A percentile compares a stretch with the other conserved stretches of the same genome.
These are phyloP conservation scores for Mesembryanthemum crystallinum DNA, from an alignment of 148 eudicot genomes.

Conservation along the genomic window DNA sequence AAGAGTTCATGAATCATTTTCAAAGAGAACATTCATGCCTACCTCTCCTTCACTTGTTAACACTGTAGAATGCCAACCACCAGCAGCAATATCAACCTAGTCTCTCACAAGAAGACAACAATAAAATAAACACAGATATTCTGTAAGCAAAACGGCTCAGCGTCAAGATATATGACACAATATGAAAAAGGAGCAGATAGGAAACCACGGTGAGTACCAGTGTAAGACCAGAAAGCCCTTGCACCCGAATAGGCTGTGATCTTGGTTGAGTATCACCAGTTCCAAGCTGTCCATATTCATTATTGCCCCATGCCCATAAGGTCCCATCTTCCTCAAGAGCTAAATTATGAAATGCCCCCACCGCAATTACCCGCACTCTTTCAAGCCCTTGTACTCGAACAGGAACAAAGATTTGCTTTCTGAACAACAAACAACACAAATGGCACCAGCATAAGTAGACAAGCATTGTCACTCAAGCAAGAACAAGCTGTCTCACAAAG, in stretches of 20 bases:
- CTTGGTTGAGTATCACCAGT: slow-evolving; percentile 99
- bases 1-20: slow-evolving; percentile 6
- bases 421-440: slow-evolving; percentile 24
- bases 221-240: slow-evolving; percentile 77
- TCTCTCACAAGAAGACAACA: slow-evolving; percentile 11
- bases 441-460: background rate
- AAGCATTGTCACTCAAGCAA: background rate
- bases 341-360: slow-evolving; percentile 96
- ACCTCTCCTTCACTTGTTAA: slow-evolving; percentile 96
- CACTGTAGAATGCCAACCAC: slow-evolving; percentile 99
- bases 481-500: background rate
- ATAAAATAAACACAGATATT: background rate
- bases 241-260: slow-evolving; percentile 87
- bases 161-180: background rate
- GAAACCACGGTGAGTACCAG: slow-evolving; percentile 43
- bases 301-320: slow-evolving; percentile 96
- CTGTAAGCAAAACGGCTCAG: background rate
- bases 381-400: slow-evolving; percentile 93
- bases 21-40: slow-evolving; percentile 8
- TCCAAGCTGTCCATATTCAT: slow-evolving; percentile 98
- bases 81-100: slow-evolving; percentile 99
- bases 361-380: slow-evolving; percentile 76
- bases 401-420: slow-evolving; percentile 95
- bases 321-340: slow-evolving; percentile 89
- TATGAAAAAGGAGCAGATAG: background rate